phyloP scores from a whole-genome alignment of 331 rosid genomes.

The Arachis monticola region DNA sequence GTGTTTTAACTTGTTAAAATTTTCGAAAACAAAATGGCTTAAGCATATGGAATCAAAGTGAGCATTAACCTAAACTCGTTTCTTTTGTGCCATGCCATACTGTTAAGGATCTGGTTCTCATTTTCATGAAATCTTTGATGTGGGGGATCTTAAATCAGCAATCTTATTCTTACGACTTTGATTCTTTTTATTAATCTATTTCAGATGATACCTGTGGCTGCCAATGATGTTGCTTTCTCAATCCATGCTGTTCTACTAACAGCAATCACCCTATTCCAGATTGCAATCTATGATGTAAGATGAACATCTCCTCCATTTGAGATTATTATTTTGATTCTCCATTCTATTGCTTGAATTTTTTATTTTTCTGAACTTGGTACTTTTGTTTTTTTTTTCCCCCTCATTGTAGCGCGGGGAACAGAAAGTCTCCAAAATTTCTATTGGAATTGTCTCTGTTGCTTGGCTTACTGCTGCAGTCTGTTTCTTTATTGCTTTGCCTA shows the following conservation, averaged over 20 bases:
- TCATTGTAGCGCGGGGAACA: conserved; percentile 75
- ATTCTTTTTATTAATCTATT: conserved; percentile 5
- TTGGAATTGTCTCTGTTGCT: conserved; percentile 61
- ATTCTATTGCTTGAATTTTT: conserved; percentile 11
- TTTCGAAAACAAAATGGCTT: no score
- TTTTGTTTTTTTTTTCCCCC: neutral
- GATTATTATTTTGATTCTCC: conserved; percentile 9
- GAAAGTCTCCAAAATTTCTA: conserved; percentile 59
- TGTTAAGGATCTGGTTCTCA: neutral
- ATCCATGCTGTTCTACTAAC: conserved; percentile 85
- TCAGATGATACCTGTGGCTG: conserved; percentile 97
- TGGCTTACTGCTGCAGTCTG: conserved; percentile 81
- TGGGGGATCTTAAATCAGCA: no score
- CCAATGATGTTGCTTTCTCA: conserved; percentile 95
- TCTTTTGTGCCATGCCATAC: neutral
- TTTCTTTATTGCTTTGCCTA: conserved; percentile 74
- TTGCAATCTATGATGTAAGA: conserved; percentile 76
- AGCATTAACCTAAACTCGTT: neutral
- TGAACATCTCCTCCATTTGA: conserved; percentile 7
- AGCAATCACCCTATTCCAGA: conserved; percentile 66
- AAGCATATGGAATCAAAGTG: no score
- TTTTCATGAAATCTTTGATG: no score
- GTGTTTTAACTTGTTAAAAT: no score
- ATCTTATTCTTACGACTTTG: no score
- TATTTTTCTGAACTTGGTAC: conserved; percentile 12